A percentile compares a stretch with the other conserved stretches of the same genome.
phyloP scores from a whole-genome alignment of 345 rosid species.

The Eucalyptus pauciflora region DNA sequence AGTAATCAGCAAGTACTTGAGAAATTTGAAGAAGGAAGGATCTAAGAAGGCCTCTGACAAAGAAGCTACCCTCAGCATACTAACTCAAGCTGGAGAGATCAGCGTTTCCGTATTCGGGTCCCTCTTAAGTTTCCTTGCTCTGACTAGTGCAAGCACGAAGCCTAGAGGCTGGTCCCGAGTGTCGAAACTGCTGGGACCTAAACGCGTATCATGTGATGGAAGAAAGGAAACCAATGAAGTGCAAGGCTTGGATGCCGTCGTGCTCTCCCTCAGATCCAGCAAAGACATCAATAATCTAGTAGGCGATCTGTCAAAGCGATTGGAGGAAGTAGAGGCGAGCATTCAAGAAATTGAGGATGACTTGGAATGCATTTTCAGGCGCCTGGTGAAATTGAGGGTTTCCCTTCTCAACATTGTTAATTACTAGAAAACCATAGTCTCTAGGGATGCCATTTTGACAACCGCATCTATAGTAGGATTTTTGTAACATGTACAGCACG shows the following conservation, averaged over 20 bases:
- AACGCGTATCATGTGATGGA: background rate
- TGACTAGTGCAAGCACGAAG: background rate
- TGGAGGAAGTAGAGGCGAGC: background rate
- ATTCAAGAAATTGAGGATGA: background rate
- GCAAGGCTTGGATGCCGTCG: background rate
- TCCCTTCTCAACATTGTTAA: background rate
- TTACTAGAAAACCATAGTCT: background rate
- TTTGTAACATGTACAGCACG: background rate
- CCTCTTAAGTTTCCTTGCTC: constrained; percentile 3
- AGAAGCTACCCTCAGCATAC: background rate
- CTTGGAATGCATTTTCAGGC: constrained; percentile 1
- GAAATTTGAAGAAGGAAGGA: constrained; percentile 6
- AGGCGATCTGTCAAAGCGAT: background rate
- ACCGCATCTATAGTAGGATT: background rate
- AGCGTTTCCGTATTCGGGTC: constrained; percentile 10
- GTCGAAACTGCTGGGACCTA: constrained; percentile 6
- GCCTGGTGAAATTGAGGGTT: background rate
- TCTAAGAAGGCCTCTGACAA: background rate
- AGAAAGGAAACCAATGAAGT: background rate
- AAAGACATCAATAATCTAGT: background rate
- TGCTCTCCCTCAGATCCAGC: background rate
- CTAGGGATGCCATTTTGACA: background rate
- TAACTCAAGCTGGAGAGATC: constrained; percentile 14
- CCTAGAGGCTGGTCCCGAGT: background rate
- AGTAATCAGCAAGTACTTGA: background rate